phyloP scores from a whole-genome alignment of 192 early-diverging fungal species.

The Rhizophagus prolifer region DNA sequence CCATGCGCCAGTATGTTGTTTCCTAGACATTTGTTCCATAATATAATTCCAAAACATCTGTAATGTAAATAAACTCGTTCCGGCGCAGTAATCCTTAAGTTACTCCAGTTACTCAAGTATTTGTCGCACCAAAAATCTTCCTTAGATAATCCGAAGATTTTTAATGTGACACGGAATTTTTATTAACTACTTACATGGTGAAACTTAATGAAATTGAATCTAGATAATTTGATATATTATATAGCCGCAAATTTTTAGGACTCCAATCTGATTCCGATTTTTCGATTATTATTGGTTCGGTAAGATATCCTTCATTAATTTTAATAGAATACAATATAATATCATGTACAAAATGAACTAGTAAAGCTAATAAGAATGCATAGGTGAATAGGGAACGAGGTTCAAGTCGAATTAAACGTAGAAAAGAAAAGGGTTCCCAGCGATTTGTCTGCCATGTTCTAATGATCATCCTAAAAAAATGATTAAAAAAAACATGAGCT shows the following conservation, averaged over 20 bases:
- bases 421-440: background rate
- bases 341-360: background rate
- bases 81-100: background rate
- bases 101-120: too few relatives aligned
- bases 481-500: background rate
- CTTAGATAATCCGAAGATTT: too few relatives aligned
- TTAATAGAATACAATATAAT: constrained; percentile 4
- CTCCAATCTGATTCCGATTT: background rate
- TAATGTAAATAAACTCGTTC: background rate
- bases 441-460: background rate
- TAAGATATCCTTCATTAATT: background rate
- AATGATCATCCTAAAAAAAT: constrained; percentile 7
- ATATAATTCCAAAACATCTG: constrained; percentile 1
- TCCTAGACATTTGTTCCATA: constrained; percentile 8
- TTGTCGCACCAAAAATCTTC: background rate
- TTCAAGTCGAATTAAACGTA: background rate
- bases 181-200: constrained; percentile 4
- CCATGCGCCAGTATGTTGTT: background rate
- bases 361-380: constrained; percentile 6
- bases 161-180: background rate
- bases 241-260: too few relatives aligned
- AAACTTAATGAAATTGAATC: background rate
- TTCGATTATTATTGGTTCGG: background rate
- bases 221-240: background rate
- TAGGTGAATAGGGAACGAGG: constrained; percentile 4